phyloP scores from a whole-genome alignment of 306 rosid species.

The Ammopiptanthus mongolicus region DNA sequence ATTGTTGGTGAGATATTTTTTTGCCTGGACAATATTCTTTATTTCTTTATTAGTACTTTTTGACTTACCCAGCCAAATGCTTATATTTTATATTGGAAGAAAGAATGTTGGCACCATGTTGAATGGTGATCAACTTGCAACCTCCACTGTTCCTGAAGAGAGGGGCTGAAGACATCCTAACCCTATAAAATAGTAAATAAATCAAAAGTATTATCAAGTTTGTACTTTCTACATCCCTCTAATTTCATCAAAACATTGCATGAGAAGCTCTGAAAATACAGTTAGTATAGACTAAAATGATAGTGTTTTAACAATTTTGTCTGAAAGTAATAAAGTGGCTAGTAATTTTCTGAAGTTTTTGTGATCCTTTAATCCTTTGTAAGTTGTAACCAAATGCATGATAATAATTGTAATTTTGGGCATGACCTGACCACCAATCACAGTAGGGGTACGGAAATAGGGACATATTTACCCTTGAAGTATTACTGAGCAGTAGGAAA shows the following conservation, averaged over 20 bases:
- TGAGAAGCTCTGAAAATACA: background rate
- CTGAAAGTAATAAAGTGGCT: background rate
- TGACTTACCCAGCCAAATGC: slow-evolving; percentile 1
- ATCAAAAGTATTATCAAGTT: background rate
- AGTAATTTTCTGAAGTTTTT: background rate
- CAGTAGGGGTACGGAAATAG: background rate
- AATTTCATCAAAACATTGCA: background rate
- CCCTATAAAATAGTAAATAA: slow-evolving; percentile 7
- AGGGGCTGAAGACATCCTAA: slow-evolving; percentile 12
- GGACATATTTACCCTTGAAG: background rate
- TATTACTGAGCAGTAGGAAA: background rate
- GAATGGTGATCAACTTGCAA: slow-evolving; percentile 9
- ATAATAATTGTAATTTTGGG: background rate
- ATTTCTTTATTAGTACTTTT: background rate
- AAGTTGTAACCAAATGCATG: background rate
- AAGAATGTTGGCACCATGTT: background rate
- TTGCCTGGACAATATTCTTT: slow-evolving; percentile 12
- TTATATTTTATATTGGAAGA: slow-evolving; percentile 14
- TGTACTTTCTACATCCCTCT: background rate
- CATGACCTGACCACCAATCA: background rate
- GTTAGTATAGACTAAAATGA: background rate
- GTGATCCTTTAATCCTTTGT: background rate
- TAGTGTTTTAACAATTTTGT: background rate
- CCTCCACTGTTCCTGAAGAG: slow-evolving; percentile 12
- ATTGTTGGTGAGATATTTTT: slow-evolving; percentile 59